Evolutionary conservation across 345 rosid genomes (phyloP).

Genomic region (Hypericum perforatum): DNA sequence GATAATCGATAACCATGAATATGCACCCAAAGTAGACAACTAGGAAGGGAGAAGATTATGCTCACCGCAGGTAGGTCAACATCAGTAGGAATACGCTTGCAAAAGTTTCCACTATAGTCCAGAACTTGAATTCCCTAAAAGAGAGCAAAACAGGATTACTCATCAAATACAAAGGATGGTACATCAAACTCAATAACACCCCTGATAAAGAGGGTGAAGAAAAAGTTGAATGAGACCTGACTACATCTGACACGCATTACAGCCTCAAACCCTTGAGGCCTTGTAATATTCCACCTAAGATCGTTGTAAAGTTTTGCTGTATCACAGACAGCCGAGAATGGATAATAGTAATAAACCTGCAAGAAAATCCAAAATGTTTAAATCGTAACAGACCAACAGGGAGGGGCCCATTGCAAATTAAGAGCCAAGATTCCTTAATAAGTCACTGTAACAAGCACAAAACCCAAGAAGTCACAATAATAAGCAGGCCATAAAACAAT

Average conservation of each 20-base stretch:
- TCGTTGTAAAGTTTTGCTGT: conserved; percentile 93
- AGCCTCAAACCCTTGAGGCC: conserved; percentile 99
- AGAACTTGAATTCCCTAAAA: conserved; percentile 94
- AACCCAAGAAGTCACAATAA: too few species aligned
- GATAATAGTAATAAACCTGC: conserved; percentile 84
- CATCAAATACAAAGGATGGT: not conserved
- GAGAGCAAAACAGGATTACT: conserved; percentile 4
- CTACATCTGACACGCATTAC: conserved; percentile 97
- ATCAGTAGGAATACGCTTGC: conserved; percentile 94
- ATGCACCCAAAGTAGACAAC: not conserved
- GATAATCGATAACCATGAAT: not conserved
- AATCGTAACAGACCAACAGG: not conserved
- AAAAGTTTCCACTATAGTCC: conserved; percentile 88
- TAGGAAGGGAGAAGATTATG: conserved; percentile 9
- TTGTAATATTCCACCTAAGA: conserved; percentile 92
- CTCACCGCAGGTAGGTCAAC: conserved; percentile 90
- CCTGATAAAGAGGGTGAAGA: not conserved
- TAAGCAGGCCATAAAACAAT: not conserved
- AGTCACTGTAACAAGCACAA: too few species aligned
- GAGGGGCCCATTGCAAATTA: too few species aligned
- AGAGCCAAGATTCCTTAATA: too few species aligned
- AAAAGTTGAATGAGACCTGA: conserved; percentile 39
- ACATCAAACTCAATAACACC: not conserved
- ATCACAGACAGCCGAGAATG: conserved; percentile 89
- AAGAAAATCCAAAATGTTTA: conserved; percentile 11